phyloP scores from a whole-genome alignment of 116 monocot genomes.

The Posidonia oceanica region DNA sequence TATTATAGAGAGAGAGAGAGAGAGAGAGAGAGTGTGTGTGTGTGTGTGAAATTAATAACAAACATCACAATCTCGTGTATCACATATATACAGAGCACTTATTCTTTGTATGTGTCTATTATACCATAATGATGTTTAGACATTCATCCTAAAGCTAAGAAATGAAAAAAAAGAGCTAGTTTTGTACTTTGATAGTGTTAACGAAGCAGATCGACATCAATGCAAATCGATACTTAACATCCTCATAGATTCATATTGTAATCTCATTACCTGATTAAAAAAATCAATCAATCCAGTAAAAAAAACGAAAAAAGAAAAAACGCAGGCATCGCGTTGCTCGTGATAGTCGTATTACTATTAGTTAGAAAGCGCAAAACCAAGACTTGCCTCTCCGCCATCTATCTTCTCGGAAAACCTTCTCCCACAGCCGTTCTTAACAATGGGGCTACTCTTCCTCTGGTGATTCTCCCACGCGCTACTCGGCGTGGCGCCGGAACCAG shows the following conservation, averaged over 20 bases:
- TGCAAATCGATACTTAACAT: too few species aligned
- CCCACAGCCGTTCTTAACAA: slow-evolving; percentile 44
- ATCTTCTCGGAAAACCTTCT: slow-evolving; percentile 62
- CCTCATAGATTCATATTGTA: too few species aligned
- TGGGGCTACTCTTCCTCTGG: slow-evolving; percentile 45
- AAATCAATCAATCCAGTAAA: too few species aligned
- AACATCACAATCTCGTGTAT: neutral
- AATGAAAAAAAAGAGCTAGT: neutral
- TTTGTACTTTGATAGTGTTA: too few species aligned
- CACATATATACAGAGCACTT: neutral
- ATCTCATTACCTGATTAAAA: too few species aligned
- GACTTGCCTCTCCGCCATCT: slow-evolving; percentile 47
- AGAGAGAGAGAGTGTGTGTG: too few species aligned
- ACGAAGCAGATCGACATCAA: too few species aligned
- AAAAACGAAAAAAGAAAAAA: neutral
- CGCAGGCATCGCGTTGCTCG: neutral
- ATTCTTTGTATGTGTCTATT: neutral
- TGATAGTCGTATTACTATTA: neutral
- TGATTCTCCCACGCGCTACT: slow-evolving; percentile 73
- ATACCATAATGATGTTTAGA: neutral
- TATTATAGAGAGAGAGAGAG: too few species aligned
- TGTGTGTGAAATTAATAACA: neutral
- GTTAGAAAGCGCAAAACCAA: neutral
- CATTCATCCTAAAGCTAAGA: neutral
- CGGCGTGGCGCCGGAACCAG: slow-evolving; percentile 65